Base-by-base conservation (phyloP, 768 basidiomycete species). In the Phlegmacium glaucopus region DNA sequence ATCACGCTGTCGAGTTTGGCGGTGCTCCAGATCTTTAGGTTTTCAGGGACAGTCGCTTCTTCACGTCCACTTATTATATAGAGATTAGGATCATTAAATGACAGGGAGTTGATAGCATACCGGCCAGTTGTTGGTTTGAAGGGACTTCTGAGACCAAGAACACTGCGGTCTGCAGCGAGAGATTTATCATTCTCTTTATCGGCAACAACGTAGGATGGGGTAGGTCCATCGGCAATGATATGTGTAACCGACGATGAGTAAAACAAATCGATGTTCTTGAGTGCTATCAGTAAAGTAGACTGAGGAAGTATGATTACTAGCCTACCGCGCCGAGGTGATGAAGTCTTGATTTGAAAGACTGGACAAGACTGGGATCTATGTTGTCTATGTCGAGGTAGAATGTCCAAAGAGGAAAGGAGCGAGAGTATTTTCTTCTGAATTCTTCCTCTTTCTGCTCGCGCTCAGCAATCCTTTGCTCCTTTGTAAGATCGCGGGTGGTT, bases 211-310 rank as follows among this genome's bases (percentile, higher is more conserved):
- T 66, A 50, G 41, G 63, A 45, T 35, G 72, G 66, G 43, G 66
- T 52, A 28, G 70, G 61, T 45, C 74, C 72, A 57, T 87, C 78
- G 44, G 87, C 89, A 61, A 95, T 84, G 52, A 97, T 76, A 69
- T 98, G 95, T 0, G 93, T 94, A 18, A 95, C 81, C 40, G 82
- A 77, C 40, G 76, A 82, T 26, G 88, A 90, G 65, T 97, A 94
- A 75, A 96, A 96, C 51, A 83, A 79, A 42, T 95, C 91, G 47
- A 92, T 79, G 47, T 73, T 75, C 96, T 98, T 59, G 29, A 49
- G 15, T 42, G 37, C 41, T 35, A 39, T 45, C 44, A 29, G 47
- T 49, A 38, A 35, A 35, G 6, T 36, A 13, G 46, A 49, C 41
- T 35, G 35, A 30, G 36, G 12, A 42, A 29, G 47, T 9, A 17